Conservation (phyloP, 495 filamentous ascomycete species). For the Collariella sp. region DNA sequence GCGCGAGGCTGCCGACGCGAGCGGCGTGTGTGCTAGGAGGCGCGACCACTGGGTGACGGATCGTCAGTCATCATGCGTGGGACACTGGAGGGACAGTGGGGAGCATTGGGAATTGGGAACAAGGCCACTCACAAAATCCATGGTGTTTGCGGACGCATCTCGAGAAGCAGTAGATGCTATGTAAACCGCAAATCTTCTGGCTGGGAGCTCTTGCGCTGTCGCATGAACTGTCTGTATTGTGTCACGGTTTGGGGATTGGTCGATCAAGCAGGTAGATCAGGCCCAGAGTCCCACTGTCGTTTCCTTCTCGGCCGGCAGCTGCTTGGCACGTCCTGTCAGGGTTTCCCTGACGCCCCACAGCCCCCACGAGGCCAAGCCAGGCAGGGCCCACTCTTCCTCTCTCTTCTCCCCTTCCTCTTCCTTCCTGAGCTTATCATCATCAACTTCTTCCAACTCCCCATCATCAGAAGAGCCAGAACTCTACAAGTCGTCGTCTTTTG, state of each 20-base stretch:
- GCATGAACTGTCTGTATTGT: slow-evolving; percentile 27
- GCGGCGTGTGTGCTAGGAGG: slow-evolving; percentile 72
- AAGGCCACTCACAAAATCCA: slow-evolving; percentile 34
- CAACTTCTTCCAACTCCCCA: no score
- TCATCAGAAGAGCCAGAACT: no score
- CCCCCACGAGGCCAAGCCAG: no score
- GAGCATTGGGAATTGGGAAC: background rate
- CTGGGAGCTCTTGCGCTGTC: slow-evolving; percentile 6
- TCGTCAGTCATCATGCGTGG: no score
- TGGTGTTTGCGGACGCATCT: slow-evolving; percentile 31
- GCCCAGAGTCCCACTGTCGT: background rate
- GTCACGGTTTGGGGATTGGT: slow-evolving; percentile 24
- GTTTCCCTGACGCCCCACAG: no score
- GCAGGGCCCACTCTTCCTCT: no score
- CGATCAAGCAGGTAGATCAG: background rate
- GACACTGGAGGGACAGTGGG: no score
- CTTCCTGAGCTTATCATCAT: no score
- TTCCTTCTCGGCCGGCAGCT: background rate
- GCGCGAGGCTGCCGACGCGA: slow-evolving; percentile 47
- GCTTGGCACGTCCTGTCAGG: no score
- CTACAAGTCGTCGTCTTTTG: no score
- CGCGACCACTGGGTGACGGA: slow-evolving; percentile 62
- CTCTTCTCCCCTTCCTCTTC: no score
- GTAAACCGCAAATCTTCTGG: slow-evolving; percentile 8
- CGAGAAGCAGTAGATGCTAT: slow-evolving; percentile 14